Evolutionary conservation across 129 eudicot species (phyloP), one percentile per base, ranked within the genome.

Genomic region (Silybum marianum): DNA sequence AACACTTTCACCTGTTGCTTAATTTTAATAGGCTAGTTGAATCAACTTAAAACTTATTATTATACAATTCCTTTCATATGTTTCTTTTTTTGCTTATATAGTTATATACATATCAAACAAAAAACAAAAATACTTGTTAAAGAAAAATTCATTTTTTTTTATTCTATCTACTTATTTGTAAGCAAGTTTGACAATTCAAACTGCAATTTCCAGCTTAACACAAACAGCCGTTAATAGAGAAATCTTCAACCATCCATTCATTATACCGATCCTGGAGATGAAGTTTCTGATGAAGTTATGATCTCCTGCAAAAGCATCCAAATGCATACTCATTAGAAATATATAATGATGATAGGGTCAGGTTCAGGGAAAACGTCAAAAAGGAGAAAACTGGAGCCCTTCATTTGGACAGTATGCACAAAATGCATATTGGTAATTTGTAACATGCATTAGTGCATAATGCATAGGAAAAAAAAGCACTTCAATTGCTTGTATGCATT

Each of bases 251-350:
- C 63, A 58, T 71, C 19, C 54, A 44, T 32, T 4, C 36, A 4
- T 32, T 77, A 83, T 69, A 19, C 70, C 83, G 63, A 24, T 40
- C 39, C 54, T 34, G 71, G 9, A 74, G 48, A 66, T 36, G 85
- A 76, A 79, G 87, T 91, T 73, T 91, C 93, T 9, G 71, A 22
- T 71, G 93, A 83, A 54, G 79, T 70, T 28, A 87, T 73, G 28
- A 94, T 90, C 75, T 91, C 95, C 98, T 94, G 92, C 85, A 77
- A 82, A 76, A 76, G 7, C 68, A 75, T 7, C 19, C 1, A 44
- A 4, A 74, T 19, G 39, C 6, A 14, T 84, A 16, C 54, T 42
- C 58, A 71, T 75, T 62, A 30, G 72, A 71, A 62, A 23, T 32
- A 21, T 69, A 26, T 69, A 32, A 32, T 6, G 3, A 32, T 32